Base-by-base conservation (phyloP, 805 yeast genomes). In the Cyberlindnera saturnus region DNA sequence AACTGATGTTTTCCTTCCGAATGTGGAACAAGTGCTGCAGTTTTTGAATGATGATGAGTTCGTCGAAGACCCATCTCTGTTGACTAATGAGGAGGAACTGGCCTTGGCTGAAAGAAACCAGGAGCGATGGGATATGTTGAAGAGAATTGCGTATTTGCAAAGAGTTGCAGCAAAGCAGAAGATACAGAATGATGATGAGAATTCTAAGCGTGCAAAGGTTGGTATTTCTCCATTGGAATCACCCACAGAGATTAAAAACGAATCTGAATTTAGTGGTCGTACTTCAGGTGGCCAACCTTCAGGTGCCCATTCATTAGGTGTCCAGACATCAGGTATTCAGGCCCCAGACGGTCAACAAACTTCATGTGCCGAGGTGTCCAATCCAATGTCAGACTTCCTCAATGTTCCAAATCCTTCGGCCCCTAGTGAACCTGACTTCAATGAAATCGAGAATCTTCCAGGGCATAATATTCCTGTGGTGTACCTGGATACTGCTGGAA, bases 51-150 rank as follows among this genome's bases (percentile, higher is more conserved):
- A 70, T 33, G 77, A 74, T 18, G 53, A 53, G 7, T 43, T 55
- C 14, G 53, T 64, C 36, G 57, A 59, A 26, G 56, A 70, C 59
- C 51, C 58, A 6, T 32, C 41, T 46, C 14, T 40, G 23, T 39
- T 63, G 47, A 67, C 66, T 28, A 56, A 57, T 42, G 73, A 72
- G 19, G 62, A 66, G 10, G 74, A 70, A 32, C 53, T 63, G 1
- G 40, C 64, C 1, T 59, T 75, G 16, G 53, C 65, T 15, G 69
- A 63, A 36, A 58, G 75, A 48, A 75, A 78, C 55, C 65, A 61
- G 34, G 82, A 80, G 56, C 74, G 86, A 57, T 82, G 90, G 88
- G 68, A 72, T 34, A 73, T 86, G 69, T 64, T 86, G 54, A 86
- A 84, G 56, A 75, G 84, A 56, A 66, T 86, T 32, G 74, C 83